A percentile compares a stretch with the other conserved stretches of the same genome.
These are phyloP conservation scores for Periconia sp. DNA, from an alignment of 2,329 filamentous ascomycete genomes.

Conservation along the genomic window DNA sequence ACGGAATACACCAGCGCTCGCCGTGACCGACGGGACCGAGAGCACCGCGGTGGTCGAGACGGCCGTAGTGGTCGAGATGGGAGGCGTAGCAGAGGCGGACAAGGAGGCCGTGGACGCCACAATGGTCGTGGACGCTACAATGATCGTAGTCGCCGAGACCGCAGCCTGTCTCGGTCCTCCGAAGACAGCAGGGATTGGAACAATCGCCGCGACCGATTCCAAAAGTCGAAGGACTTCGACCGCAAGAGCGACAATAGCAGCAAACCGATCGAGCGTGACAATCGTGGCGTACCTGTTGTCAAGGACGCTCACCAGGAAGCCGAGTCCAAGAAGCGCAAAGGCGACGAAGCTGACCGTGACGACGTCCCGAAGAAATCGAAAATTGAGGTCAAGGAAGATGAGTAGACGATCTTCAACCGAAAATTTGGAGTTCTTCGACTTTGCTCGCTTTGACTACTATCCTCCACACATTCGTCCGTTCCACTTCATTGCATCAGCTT, in stretches of 20 bases:
- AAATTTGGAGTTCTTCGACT: no score
- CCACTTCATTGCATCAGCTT: no score
- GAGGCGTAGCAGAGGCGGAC: slow-evolving; percentile 26
- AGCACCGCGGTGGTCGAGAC: slow-evolving; percentile 29
- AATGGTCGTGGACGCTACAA: slow-evolving; percentile 21
- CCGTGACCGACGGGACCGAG: slow-evolving; percentile 24
- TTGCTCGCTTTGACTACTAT: no score
- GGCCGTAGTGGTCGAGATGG: slow-evolving; percentile 23
- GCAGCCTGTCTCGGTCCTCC: slow-evolving; percentile 23
- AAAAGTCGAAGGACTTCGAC: slow-evolving; percentile 36
- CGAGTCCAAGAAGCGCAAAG: slow-evolving; percentile 43
- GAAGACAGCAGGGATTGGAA: slow-evolving; percentile 35
- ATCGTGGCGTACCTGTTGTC: slow-evolving; percentile 33
- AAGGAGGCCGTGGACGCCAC: slow-evolving; percentile 29
- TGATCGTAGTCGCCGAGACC: slow-evolving; percentile 30
- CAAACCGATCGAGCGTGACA: slow-evolving; percentile 31
- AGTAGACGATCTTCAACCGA: no score
- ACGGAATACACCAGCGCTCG: slow-evolving; percentile 9
- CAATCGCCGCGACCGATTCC: slow-evolving; percentile 40
- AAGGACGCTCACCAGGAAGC: slow-evolving; percentile 27
- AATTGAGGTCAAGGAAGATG: slow-evolving; percentile 44
- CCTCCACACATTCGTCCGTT: no score
- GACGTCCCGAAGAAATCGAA: slow-evolving; percentile 40
- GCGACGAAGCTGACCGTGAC: slow-evolving; percentile 25
- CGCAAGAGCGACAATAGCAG: slow-evolving; percentile 21